A percentile compares a stretch with the other conserved stretches of the same genome.
These are phyloP conservation scores for Omphalea diandra DNA, from an alignment of 441 rosid species.

Conservation along the genomic window DNA sequence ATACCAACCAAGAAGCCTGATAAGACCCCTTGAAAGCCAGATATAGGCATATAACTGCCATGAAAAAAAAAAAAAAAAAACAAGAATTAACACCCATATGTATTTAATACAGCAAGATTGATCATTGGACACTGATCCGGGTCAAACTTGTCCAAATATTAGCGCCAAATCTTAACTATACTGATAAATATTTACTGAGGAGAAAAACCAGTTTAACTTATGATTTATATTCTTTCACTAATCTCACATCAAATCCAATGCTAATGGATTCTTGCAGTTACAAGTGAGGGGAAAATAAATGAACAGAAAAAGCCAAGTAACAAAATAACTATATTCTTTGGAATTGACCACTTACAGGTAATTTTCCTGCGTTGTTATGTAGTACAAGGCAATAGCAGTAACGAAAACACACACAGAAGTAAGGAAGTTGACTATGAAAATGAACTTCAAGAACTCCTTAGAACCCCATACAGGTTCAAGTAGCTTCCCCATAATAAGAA, in stretches of 20 bases:
- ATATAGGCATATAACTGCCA: slow-evolving; percentile 86
- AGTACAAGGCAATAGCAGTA: slow-evolving; percentile 86
- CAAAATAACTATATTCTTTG: slow-evolving; percentile 6
- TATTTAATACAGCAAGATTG: background rate
- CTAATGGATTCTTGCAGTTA: background rate
- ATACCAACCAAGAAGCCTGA: slow-evolving; percentile 90
- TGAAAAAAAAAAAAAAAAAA: slow-evolving; percentile 13
- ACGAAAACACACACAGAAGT: slow-evolving; percentile 78
- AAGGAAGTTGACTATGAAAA: slow-evolving; percentile 74
- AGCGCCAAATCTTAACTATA: background rate
- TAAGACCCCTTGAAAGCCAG: slow-evolving; percentile 92
- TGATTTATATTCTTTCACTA: background rate
- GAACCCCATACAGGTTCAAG: slow-evolving; percentile 98
- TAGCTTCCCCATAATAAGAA: slow-evolving; percentile 87
- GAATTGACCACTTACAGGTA: slow-evolving; percentile 61
- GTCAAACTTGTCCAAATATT: slow-evolving; percentile 4
- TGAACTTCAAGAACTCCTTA: slow-evolving; percentile 92
- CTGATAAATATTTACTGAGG: background rate
- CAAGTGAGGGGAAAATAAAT: background rate
- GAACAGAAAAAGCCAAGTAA: background rate
- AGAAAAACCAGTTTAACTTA: background rate
- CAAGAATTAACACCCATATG: background rate
- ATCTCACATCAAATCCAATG: background rate
- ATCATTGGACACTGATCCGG: background rate
- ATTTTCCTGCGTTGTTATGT: slow-evolving; percentile 64